Base-by-base conservation (phyloP, 139 green algal genomes). In the Micractinium sp. region DNA sequence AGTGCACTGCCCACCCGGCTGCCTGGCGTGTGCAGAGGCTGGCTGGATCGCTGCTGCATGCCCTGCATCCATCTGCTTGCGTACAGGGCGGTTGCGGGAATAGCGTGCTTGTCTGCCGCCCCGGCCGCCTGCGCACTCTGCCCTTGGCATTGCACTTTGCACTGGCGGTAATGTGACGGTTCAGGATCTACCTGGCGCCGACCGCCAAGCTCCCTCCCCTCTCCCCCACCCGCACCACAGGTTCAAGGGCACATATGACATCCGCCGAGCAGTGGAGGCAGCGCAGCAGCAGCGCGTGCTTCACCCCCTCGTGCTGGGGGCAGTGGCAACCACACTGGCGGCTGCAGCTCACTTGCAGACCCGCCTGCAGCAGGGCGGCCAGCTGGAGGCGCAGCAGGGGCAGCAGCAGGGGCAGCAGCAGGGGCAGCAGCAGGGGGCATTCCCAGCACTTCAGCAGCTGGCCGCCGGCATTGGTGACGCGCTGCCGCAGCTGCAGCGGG, bases 281-380 rank as follows among this genome's bases (percentile, higher is more conserved):
- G 90, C 89, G 1, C 82, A 29, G 16, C 56, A 33, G 19, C 92
- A 89, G 18, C 74, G 87, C 1, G 91, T 74, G 60, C 92, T 98
- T 7, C 94, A 93, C 41, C 90, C 93, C 1, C 71, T 93, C 29
- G 95, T 98, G 88, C 87, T 98, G 23, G 91, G 95, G 61, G 96
- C 94, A 0, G 90, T 98, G 14, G 95, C 93, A 1, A 74, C 76
- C 23, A 97, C 93, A 19, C 82, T 98, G 41, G 86, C 92, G 41
- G 90, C 93, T 0, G 94, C 92, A 0, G 82, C 92, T 0, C 20
- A 38, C 25, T 56, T 95, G 13, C 56, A 89, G 81, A 16, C 53
- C 16, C 66, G 60, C 35, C 71, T 89, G 81, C 67, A 67, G 33
- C 41, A 33, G 78, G 47, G 63, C 53, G 25, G 74, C 20, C 2